Conservation (phyloP, 192 early-diverging fungal genomes). For the Coemansia sp. region DNA sequence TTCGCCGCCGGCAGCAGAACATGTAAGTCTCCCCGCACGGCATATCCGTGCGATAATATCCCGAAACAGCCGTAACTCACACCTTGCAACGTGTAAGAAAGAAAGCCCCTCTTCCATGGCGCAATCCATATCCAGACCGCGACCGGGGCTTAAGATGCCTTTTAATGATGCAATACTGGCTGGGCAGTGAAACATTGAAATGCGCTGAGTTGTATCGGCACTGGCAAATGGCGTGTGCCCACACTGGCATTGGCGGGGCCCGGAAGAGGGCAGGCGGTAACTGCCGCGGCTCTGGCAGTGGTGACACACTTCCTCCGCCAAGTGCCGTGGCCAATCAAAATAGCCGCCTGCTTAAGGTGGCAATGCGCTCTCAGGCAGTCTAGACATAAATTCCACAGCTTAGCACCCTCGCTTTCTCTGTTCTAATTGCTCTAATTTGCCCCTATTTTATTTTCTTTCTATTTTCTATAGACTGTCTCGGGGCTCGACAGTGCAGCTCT, state of each 20-base stretch:
- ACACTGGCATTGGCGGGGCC: conserved; percentile 1
- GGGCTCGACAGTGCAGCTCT: background rate
- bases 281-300: background rate
- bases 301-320: background rate
- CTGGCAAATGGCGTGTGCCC: background rate
- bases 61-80: conserved; percentile 5
- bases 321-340: background rate
- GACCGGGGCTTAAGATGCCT: background rate
- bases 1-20: background rate
- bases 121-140: background rate
- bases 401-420: background rate
- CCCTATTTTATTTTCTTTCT: background rate
- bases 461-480: background rate
- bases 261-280: background rate
- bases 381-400: background rate
- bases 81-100: background rate
- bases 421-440: background rate
- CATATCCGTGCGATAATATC: background rate
- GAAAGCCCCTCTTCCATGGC: background rate
- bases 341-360: background rate
- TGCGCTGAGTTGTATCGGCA: background rate
- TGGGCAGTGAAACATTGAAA: background rate
- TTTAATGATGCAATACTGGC: background rate
- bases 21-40: background rate
- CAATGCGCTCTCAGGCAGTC: background rate